phyloP scores from a whole-genome alignment of 2,329 filamentous ascomycete species.

The Beauveria rudraprayagi region DNA sequence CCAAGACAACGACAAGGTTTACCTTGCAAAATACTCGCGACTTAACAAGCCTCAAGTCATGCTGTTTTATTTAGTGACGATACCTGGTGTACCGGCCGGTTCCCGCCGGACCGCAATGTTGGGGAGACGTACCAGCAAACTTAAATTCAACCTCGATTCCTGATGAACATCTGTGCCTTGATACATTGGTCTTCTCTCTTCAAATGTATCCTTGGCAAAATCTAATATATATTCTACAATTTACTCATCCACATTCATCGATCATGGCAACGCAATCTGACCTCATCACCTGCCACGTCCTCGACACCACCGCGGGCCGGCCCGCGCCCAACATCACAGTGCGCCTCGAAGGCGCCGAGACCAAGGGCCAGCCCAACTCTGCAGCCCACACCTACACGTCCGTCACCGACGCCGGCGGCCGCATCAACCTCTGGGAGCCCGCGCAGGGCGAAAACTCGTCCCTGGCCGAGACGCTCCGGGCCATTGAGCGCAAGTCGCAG shows the following conservation, averaged over 20 bases:
- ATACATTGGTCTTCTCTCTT: not conserved
- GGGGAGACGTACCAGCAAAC: not conserved
- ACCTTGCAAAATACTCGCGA: too few species aligned
- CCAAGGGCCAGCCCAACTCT: slow-evolving; percentile 16
- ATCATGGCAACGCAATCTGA: slow-evolving; percentile 34
- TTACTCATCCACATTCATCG: too few species aligned
- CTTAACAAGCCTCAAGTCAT: too few species aligned
- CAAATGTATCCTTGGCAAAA: not conserved
- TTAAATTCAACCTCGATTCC: not conserved
- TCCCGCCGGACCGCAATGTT: slow-evolving; percentile 7
- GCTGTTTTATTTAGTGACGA: too few species aligned
- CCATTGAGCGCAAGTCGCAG: slow-evolving; percentile 36
- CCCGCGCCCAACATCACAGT: slow-evolving; percentile 62
- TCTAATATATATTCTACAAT: too few species aligned
- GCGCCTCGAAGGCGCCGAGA: slow-evolving; percentile 44
- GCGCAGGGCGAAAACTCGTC: slow-evolving; percentile 33
- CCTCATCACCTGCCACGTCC: slow-evolving; percentile 78
- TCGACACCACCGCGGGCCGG: slow-evolving; percentile 68
- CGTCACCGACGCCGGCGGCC: slow-evolving; percentile 66
- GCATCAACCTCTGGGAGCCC: slow-evolving; percentile 61
- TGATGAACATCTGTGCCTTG: not conserved
- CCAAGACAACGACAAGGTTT: too few species aligned
- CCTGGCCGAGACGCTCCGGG: slow-evolving; percentile 46
- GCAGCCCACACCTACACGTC: slow-evolving; percentile 13
- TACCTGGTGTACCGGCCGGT: not conserved